phyloP scores from a whole-genome alignment of 2,329 filamentous ascomycete genomes.

The Albophoma yamanashiensis region DNA sequence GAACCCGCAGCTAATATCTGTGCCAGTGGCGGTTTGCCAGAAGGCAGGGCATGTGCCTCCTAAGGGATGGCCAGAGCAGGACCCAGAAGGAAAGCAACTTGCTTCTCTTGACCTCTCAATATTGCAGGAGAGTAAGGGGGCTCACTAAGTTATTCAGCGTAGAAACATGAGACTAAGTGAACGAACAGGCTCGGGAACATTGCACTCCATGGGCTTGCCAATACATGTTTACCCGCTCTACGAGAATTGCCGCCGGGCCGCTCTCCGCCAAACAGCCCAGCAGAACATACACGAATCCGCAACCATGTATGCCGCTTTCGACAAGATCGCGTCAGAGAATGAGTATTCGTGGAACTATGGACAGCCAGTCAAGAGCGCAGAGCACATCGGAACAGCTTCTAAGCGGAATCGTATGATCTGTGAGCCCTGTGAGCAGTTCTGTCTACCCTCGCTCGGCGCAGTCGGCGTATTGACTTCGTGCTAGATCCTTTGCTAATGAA shows the following conservation, averaged over 20 bases:
- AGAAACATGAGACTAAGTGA: background rate
- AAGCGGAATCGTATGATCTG: slow-evolving; percentile 58
- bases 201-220: slow-evolving; percentile 48
- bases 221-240: slow-evolving; percentile 60
- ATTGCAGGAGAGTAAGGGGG: slow-evolving; percentile 18
- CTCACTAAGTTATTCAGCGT: rapidly evolving
- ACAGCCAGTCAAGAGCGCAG: slow-evolving; percentile 28
- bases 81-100: slow-evolving; percentile 32
- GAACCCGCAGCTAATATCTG: slow-evolving; percentile 3
- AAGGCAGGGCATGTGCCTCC: slow-evolving; percentile 31
- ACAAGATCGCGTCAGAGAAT: slow-evolving; percentile 41
- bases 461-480: background rate
- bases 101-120: slow-evolving; percentile 34
- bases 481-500: slow-evolving; percentile 60
- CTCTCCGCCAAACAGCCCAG: slow-evolving; percentile 38
- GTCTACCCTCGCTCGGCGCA: background rate
- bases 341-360: slow-evolving; percentile 48
- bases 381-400: slow-evolving; percentile 41
- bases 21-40: slow-evolving; percentile 20
- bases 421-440: slow-evolving; percentile 43
- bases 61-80: slow-evolving; percentile 44
- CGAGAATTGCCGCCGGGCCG: slow-evolving; percentile 51
- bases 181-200: slow-evolving; percentile 38
- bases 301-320: slow-evolving; percentile 49
- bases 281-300: slow-evolving; percentile 51